phyloP scores from a whole-genome alignment of 345 rosid species.

The Hypericum androsaemum region DNA sequence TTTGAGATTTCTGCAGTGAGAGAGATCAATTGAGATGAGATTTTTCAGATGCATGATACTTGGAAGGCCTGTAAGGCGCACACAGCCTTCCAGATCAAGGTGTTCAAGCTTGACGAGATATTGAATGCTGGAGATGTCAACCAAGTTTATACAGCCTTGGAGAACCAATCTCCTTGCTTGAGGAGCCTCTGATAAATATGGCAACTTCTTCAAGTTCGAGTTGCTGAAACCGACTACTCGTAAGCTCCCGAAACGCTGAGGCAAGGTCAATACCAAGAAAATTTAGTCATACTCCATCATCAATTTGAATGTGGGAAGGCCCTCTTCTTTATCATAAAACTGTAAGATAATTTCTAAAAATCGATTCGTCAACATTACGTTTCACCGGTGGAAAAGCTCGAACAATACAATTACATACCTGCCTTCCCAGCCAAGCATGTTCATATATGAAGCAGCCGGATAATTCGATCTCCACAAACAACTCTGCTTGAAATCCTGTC shows the following conservation, averaged over 20 bases:
- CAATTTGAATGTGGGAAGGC: too few relatives aligned
- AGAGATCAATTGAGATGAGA: neutral
- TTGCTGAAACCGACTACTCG: neutral
- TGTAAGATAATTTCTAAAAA: too few relatives aligned
- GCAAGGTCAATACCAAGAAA: too few relatives aligned
- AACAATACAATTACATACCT: too few relatives aligned
- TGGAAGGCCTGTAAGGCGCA: neutral
- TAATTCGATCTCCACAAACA: too few relatives aligned
- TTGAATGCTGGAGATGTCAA: neutral
- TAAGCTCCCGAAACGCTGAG: neutral
- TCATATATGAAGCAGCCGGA: too few relatives aligned
- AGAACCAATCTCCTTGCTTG: neutral
- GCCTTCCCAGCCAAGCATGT: too few relatives aligned
- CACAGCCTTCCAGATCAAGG: neutral
- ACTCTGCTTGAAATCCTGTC: too few relatives aligned
- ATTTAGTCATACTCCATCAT: too few relatives aligned
- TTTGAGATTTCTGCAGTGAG: constrained; percentile 2
- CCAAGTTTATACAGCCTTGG: neutral
- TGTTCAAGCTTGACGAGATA: constrained; percentile 1
- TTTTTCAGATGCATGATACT: neutral
- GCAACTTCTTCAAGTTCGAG: neutral
- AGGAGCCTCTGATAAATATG: neutral
- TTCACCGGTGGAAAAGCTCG: too few relatives aligned
- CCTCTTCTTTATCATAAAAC: too few relatives aligned
- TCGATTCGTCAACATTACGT: too few relatives aligned